Evolutionary conservation across 78 protist genomes (phyloP).

Genomic region (Acrasis kona): DNA sequence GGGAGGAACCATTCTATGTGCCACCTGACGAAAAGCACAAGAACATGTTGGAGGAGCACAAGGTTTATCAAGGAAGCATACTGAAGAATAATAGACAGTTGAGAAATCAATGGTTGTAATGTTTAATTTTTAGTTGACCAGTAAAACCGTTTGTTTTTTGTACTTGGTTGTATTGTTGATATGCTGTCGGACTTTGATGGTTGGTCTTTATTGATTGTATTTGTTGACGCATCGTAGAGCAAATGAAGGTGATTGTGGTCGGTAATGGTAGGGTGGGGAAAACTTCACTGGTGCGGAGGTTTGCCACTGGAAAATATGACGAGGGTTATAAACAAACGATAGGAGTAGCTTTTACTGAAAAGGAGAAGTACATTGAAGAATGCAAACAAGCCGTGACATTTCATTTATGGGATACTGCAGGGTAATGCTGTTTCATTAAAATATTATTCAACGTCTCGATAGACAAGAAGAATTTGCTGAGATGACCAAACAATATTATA

Average conservation of each 20-base stretch:
- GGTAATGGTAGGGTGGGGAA: constrained; percentile 68
- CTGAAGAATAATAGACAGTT: too few species aligned
- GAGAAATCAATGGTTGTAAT: too few species aligned
- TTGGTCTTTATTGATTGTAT: too few species aligned
- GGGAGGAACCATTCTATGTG: neutral
- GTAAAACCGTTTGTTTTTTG: too few species aligned
- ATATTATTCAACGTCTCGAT: too few species aligned
- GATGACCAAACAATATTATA: constrained; percentile 22
- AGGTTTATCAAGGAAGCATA: too few species aligned
- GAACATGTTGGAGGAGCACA: neutral
- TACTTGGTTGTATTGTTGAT: too few species aligned
- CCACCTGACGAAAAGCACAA: neutral
- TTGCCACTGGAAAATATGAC: constrained; percentile 24
- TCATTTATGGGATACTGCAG: constrained; percentile 22
- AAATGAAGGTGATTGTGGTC: constrained; percentile 54
- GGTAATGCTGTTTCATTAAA: too few species aligned
- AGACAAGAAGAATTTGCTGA: neutral
- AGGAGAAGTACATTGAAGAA: neutral
- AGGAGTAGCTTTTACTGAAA: constrained; percentile 39
- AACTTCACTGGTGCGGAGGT: constrained; percentile 26
- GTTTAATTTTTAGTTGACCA: too few species aligned
- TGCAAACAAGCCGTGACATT: neutral
- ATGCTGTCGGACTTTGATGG: too few species aligned
- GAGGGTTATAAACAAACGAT: constrained; percentile 54
- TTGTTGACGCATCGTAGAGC: too few species aligned